Evolutionary conservation across 2,329 filamentous ascomycete species (phyloP), one percentile per base, ranked within the genome.

Genomic region (Hymenoscyphus infarciens): DNA sequence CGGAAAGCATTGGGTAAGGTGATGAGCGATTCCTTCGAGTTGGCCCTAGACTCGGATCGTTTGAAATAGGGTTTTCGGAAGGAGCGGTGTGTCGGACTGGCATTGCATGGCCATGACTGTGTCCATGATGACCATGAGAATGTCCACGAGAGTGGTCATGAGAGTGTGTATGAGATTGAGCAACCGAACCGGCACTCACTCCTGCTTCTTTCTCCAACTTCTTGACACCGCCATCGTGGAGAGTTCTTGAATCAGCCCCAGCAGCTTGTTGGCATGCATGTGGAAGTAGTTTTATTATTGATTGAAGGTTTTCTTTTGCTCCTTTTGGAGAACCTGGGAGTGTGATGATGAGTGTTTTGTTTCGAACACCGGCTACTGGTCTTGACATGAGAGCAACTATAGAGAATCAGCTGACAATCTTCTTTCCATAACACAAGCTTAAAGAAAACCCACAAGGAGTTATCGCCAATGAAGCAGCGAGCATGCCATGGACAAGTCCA

Each of bases 381-480:
- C 95, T 86, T 59, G 95, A 91, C 95, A 99, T 99, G 80, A 97
- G 88, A 54, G 95, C 95, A 77, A 99, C 92, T 96, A 62, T 59
- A 27, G 19, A 8, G 56, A 62, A 56, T 76, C 62, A 76, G 68
- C 57, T 63, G 39, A 61, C 31, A 45, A 29, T 19, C 29, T 31
- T 13, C 57, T 33, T 27, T 6, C 22, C 5, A 13, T 42, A 2
- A 39, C 35, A 2, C 60, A 45, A 13, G 45, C 5, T 1, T 52
- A 53, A 49, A n/a, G 13, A n/a, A 55, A 66, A 54, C 90, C 79
- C 79, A 96, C 92, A 99, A 56, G 94, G 93, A 2, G 95, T 99
- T 38, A 98, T 87, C 53, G 85, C 80, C 16, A 97, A 79, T 0
- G 94, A 98, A 22, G 91, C 82, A 5, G 92, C 82, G 52, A 99